Conservation (phyloP, 2,329 filamentous ascomycete species). For the Bipolaris cookei region DNA sequence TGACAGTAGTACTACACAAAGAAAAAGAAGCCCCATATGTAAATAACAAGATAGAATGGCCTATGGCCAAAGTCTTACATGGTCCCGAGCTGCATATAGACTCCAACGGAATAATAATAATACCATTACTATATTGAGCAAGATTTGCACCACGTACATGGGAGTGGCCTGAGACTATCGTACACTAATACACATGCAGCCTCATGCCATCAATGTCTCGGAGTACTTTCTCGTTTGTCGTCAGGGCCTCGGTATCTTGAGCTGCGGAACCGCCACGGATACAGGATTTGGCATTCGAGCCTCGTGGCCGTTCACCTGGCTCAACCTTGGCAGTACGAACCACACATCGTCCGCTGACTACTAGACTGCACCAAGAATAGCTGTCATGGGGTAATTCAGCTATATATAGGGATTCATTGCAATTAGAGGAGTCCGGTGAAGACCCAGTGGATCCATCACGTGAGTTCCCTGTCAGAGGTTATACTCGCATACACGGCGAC, state of each 20-base stretch:
- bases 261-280: not conserved
- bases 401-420: not conserved
- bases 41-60: no score
- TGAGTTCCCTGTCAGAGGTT: not conserved
- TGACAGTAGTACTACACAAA: no score
- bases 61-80: no score
- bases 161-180: not conserved
- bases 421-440: not conserved
- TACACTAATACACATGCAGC: not conserved
- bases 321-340: not conserved
- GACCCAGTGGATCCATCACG: not conserved
- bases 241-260: not conserved
- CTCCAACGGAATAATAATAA: no score
- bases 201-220: not conserved
- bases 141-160: not conserved
- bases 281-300: not conserved
- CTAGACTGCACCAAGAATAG: not conserved
- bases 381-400: not conserved
- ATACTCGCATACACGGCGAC: not conserved
- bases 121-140: not conserved
- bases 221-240: not conserved
- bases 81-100: no score
- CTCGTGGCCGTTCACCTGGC: not conserved
- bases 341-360: not conserved
- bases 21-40: no score